Evolutionary conservation across 345 rosid genomes (phyloP), one percentile per base, ranked within the genome.

Genomic region (Salix udensis): DNA sequence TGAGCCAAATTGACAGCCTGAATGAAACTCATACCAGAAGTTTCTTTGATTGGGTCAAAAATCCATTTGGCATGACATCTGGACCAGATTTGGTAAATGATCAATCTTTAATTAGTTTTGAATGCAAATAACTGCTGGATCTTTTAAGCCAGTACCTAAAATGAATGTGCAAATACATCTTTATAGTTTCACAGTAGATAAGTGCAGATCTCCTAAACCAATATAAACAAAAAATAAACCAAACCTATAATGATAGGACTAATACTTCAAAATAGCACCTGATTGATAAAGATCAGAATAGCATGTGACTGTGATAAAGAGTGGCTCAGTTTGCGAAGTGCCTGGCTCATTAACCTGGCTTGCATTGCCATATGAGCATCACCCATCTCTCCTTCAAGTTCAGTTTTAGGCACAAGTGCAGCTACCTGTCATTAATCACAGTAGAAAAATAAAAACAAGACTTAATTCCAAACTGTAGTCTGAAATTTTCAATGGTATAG

Each of bases 351-450:
- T 81, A 96, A 82, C 80, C 99, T 91, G 64, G 99, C 99, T 89
- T 93, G 98, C 98, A 96, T 85, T 78, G 99, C 97, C 97, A 96
- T 93, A 83, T 96, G 97, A 74, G 97, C 99, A 86, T 96, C 98
- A 78, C 99, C 99, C 98, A 94, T 96, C 91, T 94, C 98, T 0
- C 99, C 98, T 37, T 96, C 98, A 26, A 96, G 99, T 84, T 96
- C 99, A 79, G 93, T 84, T 88, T 92, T 92, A 75, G 99, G 99
- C 79, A 96, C 99, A 74, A 96, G 92, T n/a, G 99, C 97, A 76
- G 99, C 99, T 15, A 96, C 99, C 99, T 96, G 84, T 34, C 15
- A 76, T 70, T 60, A 67, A 65, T 26, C 55, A 71, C 62, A 44
- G 37, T 50, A 44, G n/a, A 18, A 75, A 28, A 77, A 62, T 68